Conservation (phyloP, 169 alveolate genomes). For the Plasmodium gallinaceum region DNA sequence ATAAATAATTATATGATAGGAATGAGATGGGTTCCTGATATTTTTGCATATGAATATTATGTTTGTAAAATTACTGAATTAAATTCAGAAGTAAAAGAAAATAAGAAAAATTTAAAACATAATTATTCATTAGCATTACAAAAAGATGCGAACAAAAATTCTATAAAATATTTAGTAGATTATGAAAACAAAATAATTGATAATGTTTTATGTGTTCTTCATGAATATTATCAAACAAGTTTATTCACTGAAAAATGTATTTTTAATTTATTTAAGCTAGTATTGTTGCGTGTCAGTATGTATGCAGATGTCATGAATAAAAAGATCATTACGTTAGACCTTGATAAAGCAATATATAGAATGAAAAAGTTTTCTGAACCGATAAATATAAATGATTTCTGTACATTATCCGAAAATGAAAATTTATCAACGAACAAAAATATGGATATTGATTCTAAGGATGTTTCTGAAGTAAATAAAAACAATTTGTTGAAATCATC, state of each 20-base stretch:
- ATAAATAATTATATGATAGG: constrained; percentile 72
- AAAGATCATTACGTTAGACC: constrained; percentile 55
- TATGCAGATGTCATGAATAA: constrained; percentile 32
- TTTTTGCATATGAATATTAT: constrained; percentile 69
- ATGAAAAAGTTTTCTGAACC: constrained; percentile 75
- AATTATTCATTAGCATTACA: constrained; percentile 34
- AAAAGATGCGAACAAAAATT: constrained; percentile 23
- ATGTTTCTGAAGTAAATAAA: too few relatives aligned
- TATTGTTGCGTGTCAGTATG: constrained; percentile 45
- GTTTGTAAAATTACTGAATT: constrained; percentile 60
- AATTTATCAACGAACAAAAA: too few relatives aligned
- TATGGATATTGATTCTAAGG: too few relatives aligned
- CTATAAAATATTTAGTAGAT: constrained; percentile 48
- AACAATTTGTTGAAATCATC: too few relatives aligned
- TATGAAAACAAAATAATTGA: constrained; percentile 49
- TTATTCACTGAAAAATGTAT: constrained; percentile 73
- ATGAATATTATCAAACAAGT: constrained; percentile 70
- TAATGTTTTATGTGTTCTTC: constrained; percentile 56
- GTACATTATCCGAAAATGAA: not conserved
- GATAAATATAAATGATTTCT: constrained; percentile 34
- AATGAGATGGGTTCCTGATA: constrained; percentile 66
- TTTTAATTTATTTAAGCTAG: constrained; percentile 66
- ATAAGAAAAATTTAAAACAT: not conserved
- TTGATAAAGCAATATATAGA: constrained; percentile 72
- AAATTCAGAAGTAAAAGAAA: not conserved